Evolutionary conservation across 1,284 basidiomycete genomes (phyloP).

Genomic region (Tilletia indica): DNA sequence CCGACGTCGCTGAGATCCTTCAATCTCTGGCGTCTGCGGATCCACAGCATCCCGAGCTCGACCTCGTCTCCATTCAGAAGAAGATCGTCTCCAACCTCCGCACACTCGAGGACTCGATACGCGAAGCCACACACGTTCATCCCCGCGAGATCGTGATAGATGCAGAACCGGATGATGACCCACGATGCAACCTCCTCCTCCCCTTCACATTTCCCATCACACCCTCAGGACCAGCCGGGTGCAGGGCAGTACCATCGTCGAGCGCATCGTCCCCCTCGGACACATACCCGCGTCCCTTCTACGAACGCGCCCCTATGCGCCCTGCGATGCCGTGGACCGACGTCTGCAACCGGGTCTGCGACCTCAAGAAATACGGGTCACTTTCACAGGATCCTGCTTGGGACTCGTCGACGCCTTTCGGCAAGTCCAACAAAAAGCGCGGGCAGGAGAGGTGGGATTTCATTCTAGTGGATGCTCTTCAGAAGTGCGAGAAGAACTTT

Average conservation of each 20-base stretch:
- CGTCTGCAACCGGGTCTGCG: not conserved
- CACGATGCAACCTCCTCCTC: not conserved
- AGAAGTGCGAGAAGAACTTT: not conserved
- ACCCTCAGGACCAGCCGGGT: not conserved
- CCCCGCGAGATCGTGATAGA: not conserved
- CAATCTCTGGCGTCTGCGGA: not conserved
- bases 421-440: not conserved
- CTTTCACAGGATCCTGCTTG: not conserved
- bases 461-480: not conserved
- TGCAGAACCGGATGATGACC: not conserved
- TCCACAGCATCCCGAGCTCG: not conserved
- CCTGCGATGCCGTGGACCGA: not conserved
- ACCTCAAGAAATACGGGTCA: not conserved
- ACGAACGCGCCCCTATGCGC: not conserved
- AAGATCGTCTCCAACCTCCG: not conserved
- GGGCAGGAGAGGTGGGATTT: slow-evolving; percentile 1
- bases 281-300: slow-evolving; percentile 1
- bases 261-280: not conserved
- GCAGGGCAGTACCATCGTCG: not conserved
- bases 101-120: not conserved
- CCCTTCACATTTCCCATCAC: not conserved
- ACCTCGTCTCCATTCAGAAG: not conserved
- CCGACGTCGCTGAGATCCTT: not conserved
- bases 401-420: not conserved
- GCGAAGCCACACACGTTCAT: not conserved